Percentiles rank a stretch among this genome's conserved stretches.
Conservation (phyloP, 805 yeast genomes). For the Candida nonsorbophila region DNA sequence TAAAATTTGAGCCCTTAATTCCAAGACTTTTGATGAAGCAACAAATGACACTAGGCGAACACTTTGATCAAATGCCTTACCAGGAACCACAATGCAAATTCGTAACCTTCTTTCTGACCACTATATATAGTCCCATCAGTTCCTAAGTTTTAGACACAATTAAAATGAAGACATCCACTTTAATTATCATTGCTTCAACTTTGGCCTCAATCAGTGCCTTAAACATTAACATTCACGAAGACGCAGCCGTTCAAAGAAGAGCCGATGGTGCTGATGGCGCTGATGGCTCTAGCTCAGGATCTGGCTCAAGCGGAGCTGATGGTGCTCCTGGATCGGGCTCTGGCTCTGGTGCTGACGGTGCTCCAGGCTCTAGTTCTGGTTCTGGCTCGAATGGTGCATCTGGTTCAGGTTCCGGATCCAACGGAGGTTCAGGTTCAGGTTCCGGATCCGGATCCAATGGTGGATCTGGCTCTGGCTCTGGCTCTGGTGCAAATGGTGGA, state of each 20-base stretch:
- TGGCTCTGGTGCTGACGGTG: conserved; percentile 1
- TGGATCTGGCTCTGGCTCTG: conserved; percentile 1
- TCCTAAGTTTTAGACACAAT: background rate
- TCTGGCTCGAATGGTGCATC: conserved; percentile 1
- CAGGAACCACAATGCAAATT: no score
- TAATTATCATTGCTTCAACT: conserved; percentile 6
- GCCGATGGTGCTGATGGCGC: conserved; percentile 10
- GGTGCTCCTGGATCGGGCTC: conserved; percentile 1
- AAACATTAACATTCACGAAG: conserved; percentile 10
- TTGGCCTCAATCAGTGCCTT: conserved; percentile 6
- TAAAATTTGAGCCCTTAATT: background rate
- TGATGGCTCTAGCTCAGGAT: conserved; percentile 5
- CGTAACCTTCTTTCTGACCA: no score
- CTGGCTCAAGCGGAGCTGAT: conserved; percentile 2
- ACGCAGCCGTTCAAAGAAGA: conserved; percentile 1
- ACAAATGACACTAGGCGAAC: no score
- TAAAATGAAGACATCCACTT: conserved; percentile 8
- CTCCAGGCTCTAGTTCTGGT: conserved; percentile 2
- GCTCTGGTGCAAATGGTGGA: conserved; percentile 3
- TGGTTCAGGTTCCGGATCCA: background rate
- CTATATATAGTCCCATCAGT: background rate
- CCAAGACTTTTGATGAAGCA: no score
- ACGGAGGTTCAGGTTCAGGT: conserved; percentile 3
- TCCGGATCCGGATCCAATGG: conserved; percentile 3
- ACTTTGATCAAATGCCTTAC: no score